Evolutionary conservation across 1,284 basidiomycete species (phyloP).

Genomic region (Pterulicium gracile): DNA sequence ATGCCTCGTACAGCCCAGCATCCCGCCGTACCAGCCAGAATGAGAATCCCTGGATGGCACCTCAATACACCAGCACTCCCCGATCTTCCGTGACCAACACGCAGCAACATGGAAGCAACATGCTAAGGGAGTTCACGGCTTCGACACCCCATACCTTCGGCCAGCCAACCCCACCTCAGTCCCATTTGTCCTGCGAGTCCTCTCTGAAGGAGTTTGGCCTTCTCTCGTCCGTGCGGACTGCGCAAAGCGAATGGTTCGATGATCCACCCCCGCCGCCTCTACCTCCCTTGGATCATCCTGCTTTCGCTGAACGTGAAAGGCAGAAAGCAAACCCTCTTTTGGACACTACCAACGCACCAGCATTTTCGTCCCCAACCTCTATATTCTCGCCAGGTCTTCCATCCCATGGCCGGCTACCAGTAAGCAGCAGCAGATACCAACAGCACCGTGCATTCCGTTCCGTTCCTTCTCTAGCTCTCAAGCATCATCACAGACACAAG

Average conservation of each 20-base stretch:
- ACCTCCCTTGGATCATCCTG: slow-evolving; percentile 1
- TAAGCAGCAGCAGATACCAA: too few species aligned
- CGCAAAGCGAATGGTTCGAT: not conserved
- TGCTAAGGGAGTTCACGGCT: not conserved
- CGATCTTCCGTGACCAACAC: not conserved
- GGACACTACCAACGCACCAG: too few species aligned
- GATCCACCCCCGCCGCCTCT: not conserved
- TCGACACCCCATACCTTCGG: not conserved
- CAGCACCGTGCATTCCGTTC: not conserved
- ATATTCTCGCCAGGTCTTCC: too few species aligned
- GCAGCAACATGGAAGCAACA: not conserved
- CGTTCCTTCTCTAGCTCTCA: not conserved
- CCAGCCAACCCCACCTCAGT: not conserved
- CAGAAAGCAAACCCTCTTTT: slow-evolving; percentile 9
- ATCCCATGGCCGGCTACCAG: too few species aligned
- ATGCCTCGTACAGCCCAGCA: not conserved
- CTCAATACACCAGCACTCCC: not conserved
- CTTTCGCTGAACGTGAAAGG: slow-evolving; percentile 9
- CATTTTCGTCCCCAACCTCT: too few species aligned
- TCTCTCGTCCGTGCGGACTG: not conserved
- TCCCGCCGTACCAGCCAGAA: not conserved
- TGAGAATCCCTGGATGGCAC: not conserved
- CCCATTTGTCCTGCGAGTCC: not conserved
- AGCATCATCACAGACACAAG: not conserved
- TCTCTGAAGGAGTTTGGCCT: not conserved